Conservation (phyloP, 495 filamentous ascomycete species). For the Evansstolkia leycettana region DNA sequence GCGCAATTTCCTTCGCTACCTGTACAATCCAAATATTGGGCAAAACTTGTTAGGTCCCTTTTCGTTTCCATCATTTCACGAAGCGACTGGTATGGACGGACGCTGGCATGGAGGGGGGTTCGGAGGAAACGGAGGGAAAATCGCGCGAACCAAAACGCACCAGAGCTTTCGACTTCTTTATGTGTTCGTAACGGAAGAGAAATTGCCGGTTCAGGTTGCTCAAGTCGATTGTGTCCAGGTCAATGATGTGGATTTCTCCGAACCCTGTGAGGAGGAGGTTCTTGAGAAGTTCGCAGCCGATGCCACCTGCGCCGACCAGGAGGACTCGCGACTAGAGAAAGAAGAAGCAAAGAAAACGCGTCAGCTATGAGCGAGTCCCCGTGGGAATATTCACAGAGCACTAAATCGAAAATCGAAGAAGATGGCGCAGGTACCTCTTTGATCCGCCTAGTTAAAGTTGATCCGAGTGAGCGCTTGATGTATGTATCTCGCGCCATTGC, state of each 20-base stretch:
- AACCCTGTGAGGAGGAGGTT: constrained; percentile 91
- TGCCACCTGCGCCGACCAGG: constrained; percentile 92
- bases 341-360: background rate
- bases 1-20: constrained; percentile 90
- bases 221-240: constrained; percentile 95
- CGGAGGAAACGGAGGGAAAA: background rate
- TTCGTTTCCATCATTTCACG: no score
- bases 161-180: constrained; percentile 93
- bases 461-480: constrained; percentile 50
- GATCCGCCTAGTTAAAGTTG: constrained; percentile 43
- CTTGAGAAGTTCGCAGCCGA: constrained; percentile 96
- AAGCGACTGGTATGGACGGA: background rate
- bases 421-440: constrained; percentile 41
- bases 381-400: background rate
- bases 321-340: constrained; percentile 63
- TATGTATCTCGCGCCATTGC: constrained; percentile 42
- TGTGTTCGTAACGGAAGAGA: constrained; percentile 92
- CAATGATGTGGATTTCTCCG: constrained; percentile 88
- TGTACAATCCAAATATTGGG: constrained; percentile 23
- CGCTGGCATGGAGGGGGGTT: background rate
- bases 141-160: constrained; percentile 35
- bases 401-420: constrained; percentile 1
- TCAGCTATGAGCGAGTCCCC: no score
- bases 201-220: constrained; percentile 98
- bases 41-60: constrained; percentile 13